Base-by-base conservation (phyloP, 257 asterid species). In the Nicotiana obtusifolia region DNA sequence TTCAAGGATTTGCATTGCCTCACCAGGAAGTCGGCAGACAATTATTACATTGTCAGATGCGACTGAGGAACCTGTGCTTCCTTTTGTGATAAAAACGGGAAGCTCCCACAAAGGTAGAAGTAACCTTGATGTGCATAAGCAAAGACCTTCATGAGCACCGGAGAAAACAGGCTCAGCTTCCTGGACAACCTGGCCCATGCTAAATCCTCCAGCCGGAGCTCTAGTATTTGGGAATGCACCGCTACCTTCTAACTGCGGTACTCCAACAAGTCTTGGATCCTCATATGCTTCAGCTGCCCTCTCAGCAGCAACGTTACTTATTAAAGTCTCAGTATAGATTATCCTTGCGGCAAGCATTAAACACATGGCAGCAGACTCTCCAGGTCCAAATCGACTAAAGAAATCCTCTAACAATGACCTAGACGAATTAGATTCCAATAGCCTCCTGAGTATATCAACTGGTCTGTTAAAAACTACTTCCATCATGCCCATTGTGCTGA, bases 171-270 rank as follows among this genome's bases (percentile, higher is more conserved):
- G 99, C 86, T 95, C 98, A 24, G 98, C 97, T 78, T 95, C 97
- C 87, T 95, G 98, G 86, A 95, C 97, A 79, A 95, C 99, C 90
- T 94, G 99, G 19, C 99, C 99, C 99, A 95, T 95, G 93, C 97
- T 95, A 91, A 95, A 94, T 64, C 98, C 99, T 71, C 96, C 96
- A 81, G 97, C 90, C 66, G 96, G 91, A 83, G 96, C 86, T 90
- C 98, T 86, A 77, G 95, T 87, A 87, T 90, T 95, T 77, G 97
- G 88, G 76, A 93, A 88, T 76, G 96, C 96, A 88, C 98, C 97
- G 83, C 88, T 91, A 77, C 97, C 99, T 90, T 91, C 98, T 80
- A 95, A 85, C 83, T 95, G 99, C 82, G 99, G 99, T 84, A 95
- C 86, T 85, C 98, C 99, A 84, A 94, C 99, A 76, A 95, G 79